Base-by-base conservation (phyloP, 495 filamentous ascomycete species). In the Penicillium paradoxum region DNA sequence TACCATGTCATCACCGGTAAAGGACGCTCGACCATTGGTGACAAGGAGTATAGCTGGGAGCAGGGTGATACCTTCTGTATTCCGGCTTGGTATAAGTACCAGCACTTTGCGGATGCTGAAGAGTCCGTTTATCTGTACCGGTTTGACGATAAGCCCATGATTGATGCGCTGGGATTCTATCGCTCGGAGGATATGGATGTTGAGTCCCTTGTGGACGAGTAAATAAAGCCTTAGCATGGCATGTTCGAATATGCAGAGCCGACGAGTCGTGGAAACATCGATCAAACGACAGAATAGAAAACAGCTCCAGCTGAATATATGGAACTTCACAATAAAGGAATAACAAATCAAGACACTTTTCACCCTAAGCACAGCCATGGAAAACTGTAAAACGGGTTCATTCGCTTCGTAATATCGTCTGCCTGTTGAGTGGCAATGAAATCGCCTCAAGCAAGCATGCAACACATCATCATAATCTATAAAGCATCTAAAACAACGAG, bases 71-170 rank as follows among this genome's bases (percentile, higher is more conserved):
- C 73, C 0, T 76, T 76, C 47, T 72, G 70, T 48, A 57, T 78
- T 18, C 75, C 74, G 2, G 59, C 71, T 6, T 77, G 75, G 73
- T 58, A 70, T 37, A 60, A 50, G 36, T 74, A 72, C 48, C 66
- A 75, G 59, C 73, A 75, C 56, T 71, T 69, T 52, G 72, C 70
- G 5, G 53, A 55, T 22, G 19, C 29, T 1, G 62, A 42, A 6
- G 66, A 69, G 47, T 63, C 63, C 17, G 72, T 74, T 0, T 76
- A 78, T 62, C 52, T 75, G 30, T 76, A 74, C 51, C 66, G 67
- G 0, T 77, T 78, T 53, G 72, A 78, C 55, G 73, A 77, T 51
- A 68, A 64, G 51, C 72, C 73, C 0, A 76, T 78, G 72, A 43
- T 76, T 24, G 65, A 69, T 33, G 64, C 70, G 9, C 48, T 76